phyloP scores from a whole-genome alignment of 352 stramenopile genomes.

The Pythium sukuiense region DNA sequence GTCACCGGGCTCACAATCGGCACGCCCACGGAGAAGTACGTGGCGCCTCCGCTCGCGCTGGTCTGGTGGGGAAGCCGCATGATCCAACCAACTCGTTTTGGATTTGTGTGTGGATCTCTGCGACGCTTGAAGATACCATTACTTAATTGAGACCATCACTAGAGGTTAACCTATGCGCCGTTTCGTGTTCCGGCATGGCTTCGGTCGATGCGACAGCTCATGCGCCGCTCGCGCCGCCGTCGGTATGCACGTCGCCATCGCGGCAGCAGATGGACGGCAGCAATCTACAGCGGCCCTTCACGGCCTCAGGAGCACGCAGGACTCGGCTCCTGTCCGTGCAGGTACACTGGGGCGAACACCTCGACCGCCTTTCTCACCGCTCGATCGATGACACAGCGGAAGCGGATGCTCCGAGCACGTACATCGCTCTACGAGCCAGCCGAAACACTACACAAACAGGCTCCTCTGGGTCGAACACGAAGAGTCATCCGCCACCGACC shows the following conservation, averaged over 20 bases:
- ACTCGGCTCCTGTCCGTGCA: constrained; percentile 51
- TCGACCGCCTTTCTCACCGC: constrained; percentile 23
- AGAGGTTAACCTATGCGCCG: constrained; percentile 14
- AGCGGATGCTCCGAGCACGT: constrained; percentile 11
- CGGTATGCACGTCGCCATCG: constrained; percentile 36
- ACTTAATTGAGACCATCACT: constrained; percentile 17
- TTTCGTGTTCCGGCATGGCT: constrained; percentile 25
- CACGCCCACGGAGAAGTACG: constrained; percentile 49
- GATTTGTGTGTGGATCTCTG: neutral
- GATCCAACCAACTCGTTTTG: neutral
- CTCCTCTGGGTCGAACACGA: neutral
- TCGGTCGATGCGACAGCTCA: constrained; percentile 18
- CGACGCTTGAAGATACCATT: constrained; percentile 31
- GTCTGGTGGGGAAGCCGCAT: constrained; percentile 3
- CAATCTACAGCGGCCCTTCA: constrained; percentile 43
- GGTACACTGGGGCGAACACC: constrained; percentile 48
- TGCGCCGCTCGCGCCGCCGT: constrained; percentile 49
- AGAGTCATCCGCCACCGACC: neutral
- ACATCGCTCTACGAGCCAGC: constrained; percentile 20
- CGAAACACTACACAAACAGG: neutral
- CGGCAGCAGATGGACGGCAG: neutral
- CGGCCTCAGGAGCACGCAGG: constrained; percentile 35
- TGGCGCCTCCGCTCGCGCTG: neutral
- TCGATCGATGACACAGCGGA: neutral
- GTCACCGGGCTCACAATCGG: constrained; percentile 41